phyloP scores from a whole-genome alignment of 768 basidiomycete species.

The Pholiota conissans region DNA sequence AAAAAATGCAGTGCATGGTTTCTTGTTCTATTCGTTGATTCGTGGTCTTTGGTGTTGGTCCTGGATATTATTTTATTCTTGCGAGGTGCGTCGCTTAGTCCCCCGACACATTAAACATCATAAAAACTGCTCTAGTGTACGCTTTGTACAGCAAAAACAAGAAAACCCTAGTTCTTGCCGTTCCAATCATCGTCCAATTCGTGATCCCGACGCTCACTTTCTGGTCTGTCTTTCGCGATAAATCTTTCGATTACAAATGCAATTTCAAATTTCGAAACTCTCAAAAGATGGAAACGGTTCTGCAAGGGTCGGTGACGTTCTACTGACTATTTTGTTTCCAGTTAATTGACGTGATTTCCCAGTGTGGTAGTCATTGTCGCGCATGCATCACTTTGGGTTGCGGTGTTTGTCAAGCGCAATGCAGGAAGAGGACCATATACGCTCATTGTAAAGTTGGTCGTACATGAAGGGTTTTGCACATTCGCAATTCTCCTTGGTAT shows the following conservation, averaged over 20 bases:
- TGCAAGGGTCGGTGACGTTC: slow-evolving; percentile 2
- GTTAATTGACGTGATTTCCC: background rate
- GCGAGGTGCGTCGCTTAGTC: slow-evolving; percentile 4
- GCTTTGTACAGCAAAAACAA: slow-evolving; percentile 2
- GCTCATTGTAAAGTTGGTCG: background rate
- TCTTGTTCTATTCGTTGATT: background rate
- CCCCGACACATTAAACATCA: too few species aligned
- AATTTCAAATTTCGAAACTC: slow-evolving; percentile 4
- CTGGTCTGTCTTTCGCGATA: background rate
- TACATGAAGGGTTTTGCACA: slow-evolving; percentile 6
- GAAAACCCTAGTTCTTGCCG: background rate
- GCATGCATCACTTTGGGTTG: slow-evolving; percentile 4
- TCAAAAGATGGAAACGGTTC: background rate
- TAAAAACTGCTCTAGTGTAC: background rate
- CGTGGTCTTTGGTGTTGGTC: background rate
- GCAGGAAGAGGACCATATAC: background rate
- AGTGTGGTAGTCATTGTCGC: slow-evolving; percentile 5
- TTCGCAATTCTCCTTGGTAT: slow-evolving; percentile 1
- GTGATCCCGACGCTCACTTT: background rate
- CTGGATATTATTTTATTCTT: slow-evolving; percentile 1
- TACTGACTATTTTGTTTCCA: background rate
- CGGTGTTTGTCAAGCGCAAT: slow-evolving; percentile 1
- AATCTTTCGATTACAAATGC: slow-evolving; percentile 4
- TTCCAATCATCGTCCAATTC: slow-evolving; percentile 5
- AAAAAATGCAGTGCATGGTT: slow-evolving; percentile 3